A percentile compares a stretch with the other conserved stretches of the same genome.
These are phyloP conservation scores for Botryotinia narcissicola DNA, from an alignment of 2,329 filamentous ascomycete genomes.

Conservation along the genomic window DNA sequence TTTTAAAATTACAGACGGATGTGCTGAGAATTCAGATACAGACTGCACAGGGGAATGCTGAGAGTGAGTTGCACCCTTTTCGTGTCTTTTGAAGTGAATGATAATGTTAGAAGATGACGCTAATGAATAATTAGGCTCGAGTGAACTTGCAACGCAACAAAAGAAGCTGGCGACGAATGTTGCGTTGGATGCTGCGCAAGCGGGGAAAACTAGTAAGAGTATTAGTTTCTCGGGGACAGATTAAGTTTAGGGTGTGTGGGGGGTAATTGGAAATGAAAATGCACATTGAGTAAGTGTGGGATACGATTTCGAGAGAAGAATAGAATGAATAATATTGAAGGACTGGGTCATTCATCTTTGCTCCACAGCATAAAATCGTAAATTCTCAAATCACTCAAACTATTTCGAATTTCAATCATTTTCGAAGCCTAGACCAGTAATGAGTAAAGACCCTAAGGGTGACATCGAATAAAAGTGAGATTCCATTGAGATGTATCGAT, in stretches of 20 bases:
- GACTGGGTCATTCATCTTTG: neutral
- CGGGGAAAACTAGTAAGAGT: conserved; percentile 37
- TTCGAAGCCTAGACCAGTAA: neutral
- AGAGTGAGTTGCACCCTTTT: neutral
- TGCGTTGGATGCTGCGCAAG: conserved; percentile 39
- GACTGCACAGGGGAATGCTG: neutral
- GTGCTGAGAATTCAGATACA: neutral
- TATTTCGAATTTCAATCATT: neutral
- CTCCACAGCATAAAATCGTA: neutral
- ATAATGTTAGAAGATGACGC: neutral
- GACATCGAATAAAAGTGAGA: neutral
- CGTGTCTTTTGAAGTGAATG: neutral
- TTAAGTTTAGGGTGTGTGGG: neutral
- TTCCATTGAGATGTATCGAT: neutral
- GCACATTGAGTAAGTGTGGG: rapidly evolving
- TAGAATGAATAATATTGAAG: neutral
- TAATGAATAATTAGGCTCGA: conserved; percentile 27
- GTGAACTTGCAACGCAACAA: conserved; percentile 47
- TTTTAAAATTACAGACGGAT: neutral
- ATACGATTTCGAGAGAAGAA: neutral
- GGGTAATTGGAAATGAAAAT: neutral
- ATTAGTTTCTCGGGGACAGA: conserved; percentile 23
- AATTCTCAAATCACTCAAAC: neutral
- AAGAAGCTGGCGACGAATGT: conserved; percentile 56
- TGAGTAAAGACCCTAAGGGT: neutral